Conservation (phyloP, 805 yeast genomes). For the Metschnikowia hibisci region DNA sequence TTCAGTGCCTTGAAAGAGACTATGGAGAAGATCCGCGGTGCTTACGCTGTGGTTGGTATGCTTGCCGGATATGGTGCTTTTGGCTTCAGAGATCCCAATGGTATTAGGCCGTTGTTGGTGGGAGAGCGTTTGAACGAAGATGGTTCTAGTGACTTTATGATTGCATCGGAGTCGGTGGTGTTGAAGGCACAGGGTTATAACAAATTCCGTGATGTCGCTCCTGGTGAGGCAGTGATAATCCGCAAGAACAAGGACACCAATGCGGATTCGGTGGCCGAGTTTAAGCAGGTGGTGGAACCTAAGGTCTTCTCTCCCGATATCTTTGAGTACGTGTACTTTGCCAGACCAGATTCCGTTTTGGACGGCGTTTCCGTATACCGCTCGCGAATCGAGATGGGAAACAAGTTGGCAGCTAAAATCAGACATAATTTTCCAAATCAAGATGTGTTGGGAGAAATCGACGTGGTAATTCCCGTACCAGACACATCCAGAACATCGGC, state of each 20-base stretch:
- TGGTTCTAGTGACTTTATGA: slow-evolving; percentile 82
- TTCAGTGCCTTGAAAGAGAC: slow-evolving; percentile 84
- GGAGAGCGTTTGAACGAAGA: slow-evolving; percentile 74
- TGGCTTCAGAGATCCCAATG: slow-evolving; percentile 97
- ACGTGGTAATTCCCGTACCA: slow-evolving; percentile 96
- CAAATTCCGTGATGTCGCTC: slow-evolving; percentile 75
- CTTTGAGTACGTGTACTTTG: slow-evolving; percentile 96
- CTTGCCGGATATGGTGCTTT: slow-evolving; percentile 93
- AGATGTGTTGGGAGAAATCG: slow-evolving; percentile 58
- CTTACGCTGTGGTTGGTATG: slow-evolving; percentile 95
- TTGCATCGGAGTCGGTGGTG: slow-evolving; percentile 94
- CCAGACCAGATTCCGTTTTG: slow-evolving; percentile 92
- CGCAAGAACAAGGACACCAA: slow-evolving; percentile 54
- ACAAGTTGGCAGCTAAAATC: slow-evolving; percentile 75
- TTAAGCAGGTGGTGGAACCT: slow-evolving; percentile 79
- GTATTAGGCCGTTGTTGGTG: slow-evolving; percentile 83
- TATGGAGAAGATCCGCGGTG: slow-evolving; percentile 80
- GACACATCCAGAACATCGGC: slow-evolving; percentile 98
- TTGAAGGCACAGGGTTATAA: slow-evolving; percentile 86
- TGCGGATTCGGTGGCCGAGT: slow-evolving; percentile 58
- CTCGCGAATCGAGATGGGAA: slow-evolving; percentile 92
- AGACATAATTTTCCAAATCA: slow-evolving; percentile 32
- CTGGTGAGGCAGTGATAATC: slow-evolving; percentile 96
- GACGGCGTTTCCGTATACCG: slow-evolving; percentile 97
- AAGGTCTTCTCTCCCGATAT: slow-evolving; percentile 87